A percentile compares a stretch with the other conserved stretches of the same genome.
Evolutionary conservation across 208 protist genomes (phyloP).

Genomic region (Trypanosomatidae sp.): DNA sequence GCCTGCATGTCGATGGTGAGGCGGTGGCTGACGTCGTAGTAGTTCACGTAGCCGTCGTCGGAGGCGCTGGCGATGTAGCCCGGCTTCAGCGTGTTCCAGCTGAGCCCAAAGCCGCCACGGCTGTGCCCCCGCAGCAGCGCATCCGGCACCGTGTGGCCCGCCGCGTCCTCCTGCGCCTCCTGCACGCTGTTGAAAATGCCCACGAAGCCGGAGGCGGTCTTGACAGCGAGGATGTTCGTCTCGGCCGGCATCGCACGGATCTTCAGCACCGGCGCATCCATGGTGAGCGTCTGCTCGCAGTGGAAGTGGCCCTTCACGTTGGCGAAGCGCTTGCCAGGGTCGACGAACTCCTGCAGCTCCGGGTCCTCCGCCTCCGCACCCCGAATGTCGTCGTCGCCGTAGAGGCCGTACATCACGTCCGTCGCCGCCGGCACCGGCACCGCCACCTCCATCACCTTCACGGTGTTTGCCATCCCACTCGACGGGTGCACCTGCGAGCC

Average conservation of each 20-base stretch:
- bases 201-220: slow-evolving; percentile 41
- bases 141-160: slow-evolving; percentile 31
- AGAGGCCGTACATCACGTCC: slow-evolving; percentile 43
- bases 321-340: slow-evolving; percentile 43
- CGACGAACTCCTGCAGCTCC: slow-evolving; percentile 22
- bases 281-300: slow-evolving; percentile 34
- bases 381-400: slow-evolving; percentile 38
- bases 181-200: slow-evolving; percentile 48
- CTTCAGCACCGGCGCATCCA: slow-evolving; percentile 51
- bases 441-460: slow-evolving; percentile 58
- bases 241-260: slow-evolving; percentile 47
- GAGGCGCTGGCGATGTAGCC: slow-evolving; percentile 89
- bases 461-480: slow-evolving; percentile 26
- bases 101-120: slow-evolving; percentile 51
- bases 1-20: slow-evolving; percentile 31
- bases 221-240: slow-evolving; percentile 54
- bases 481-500: slow-evolving; percentile 44
- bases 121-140: slow-evolving; percentile 42
- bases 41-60: slow-evolving; percentile 93
- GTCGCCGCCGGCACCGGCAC: slow-evolving; percentile 26
- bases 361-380: slow-evolving; percentile 12
- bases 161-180: slow-evolving; percentile 15
- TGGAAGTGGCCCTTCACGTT: slow-evolving; percentile 54
- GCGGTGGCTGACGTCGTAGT: slow-evolving; percentile 91
- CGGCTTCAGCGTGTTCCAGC: slow-evolving; percentile 49